Base-by-base conservation (phyloP, 768 basidiomycete species). In the Amanita polypyramis region DNA sequence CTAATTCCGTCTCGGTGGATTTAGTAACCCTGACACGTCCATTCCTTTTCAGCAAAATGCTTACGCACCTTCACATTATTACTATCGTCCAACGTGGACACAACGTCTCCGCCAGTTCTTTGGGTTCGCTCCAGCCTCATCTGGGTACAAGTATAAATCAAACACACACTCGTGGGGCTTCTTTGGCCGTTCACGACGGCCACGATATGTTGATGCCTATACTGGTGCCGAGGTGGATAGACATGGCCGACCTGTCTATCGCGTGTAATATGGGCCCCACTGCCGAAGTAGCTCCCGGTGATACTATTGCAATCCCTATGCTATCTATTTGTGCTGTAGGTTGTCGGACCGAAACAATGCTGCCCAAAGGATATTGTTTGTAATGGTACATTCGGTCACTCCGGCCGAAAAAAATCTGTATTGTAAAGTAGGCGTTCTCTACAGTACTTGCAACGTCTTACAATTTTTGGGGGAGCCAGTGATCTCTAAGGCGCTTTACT, bases 401-500 rank as follows among this genome's bases (percentile, higher is more conserved):
- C 25, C 15, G 2, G 8, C 2, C 29, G 2, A 15, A 17, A n/a
- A 17, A 30, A 43, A 2, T 11, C 32, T 29, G 17, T 10, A 10
- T 8, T 29, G 30, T 33, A 34, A 41, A 27, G 12, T 15, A 29
- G 10, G 23, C n/a, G 23, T 15, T 23, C n/a, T 20, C 35, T n/a
- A n/a, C n/a, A n/a, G n/a, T n/a, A n/a, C n/a, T 5, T 37, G 12
- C 17, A 4, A 27, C 36, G 4, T 27, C 12, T 17, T 37, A 84
- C 35, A 77, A 63, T 50, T 66, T 74, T 47, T 80, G 75, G 0
- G 80, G 85, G 20, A 70, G 64, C 85, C 85, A 88, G 57, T 88
- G 83, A 21, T 68, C 70, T 44, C 64, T 72, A 52, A 87, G 58
- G 40, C 55, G 60, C 47, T 63, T 74, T 10, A 71, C 82, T 6